A percentile compares a stretch with the other conserved stretches of the same genome.
Conservation (phyloP, 1,284 basidiomycete species). For the Puccinia polysora region DNA sequence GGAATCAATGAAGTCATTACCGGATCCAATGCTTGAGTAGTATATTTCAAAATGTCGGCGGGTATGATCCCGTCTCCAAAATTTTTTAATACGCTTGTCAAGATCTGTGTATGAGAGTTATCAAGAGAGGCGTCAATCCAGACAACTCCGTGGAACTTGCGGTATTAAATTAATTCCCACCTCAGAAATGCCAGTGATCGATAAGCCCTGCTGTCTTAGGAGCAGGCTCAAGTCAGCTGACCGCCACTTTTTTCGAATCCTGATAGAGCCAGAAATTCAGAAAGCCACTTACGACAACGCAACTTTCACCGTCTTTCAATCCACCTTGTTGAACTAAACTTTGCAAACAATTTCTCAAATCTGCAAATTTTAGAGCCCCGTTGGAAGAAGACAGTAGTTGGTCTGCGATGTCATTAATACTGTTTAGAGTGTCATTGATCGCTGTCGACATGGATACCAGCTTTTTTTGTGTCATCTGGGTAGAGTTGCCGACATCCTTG, state of each 20-base stretch:
- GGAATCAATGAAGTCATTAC: constrained; percentile 32
- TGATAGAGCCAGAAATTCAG: neutral
- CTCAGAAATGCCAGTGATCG: constrained; percentile 40
- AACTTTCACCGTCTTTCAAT: constrained; percentile 36
- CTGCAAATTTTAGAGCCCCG: constrained; percentile 30
- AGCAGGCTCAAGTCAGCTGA: neutral
- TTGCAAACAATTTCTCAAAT: constrained; percentile 33
- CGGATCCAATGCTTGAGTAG: constrained; percentile 27
- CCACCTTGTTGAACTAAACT: constrained; percentile 37
- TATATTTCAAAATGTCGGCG: constrained; percentile 9
- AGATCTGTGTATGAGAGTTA: constrained; percentile 13
- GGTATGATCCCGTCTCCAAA: constrained; percentile 40
- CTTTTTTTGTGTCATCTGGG: constrained; percentile 12
- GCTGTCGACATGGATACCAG: constrained; percentile 35
- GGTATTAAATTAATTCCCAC: constrained; percentile 7
- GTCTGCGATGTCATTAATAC: constrained; percentile 32
- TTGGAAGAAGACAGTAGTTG: constrained; percentile 32
- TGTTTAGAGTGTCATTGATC: constrained; percentile 43
- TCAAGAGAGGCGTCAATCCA: neutral
- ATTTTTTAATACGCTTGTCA: constrained; percentile 33
- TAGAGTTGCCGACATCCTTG: constrained; percentile 21
- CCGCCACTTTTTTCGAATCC: neutral
- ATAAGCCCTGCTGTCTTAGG: constrained; percentile 28
- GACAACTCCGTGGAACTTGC: neutral
- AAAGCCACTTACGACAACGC: constrained; percentile 40